A percentile compares a stretch with the other conserved stretches of the same genome.
Evolutionary conservation across 2,329 filamentous ascomycete species (phyloP).

Genomic region (Orbilia ellipsospora): DNA sequence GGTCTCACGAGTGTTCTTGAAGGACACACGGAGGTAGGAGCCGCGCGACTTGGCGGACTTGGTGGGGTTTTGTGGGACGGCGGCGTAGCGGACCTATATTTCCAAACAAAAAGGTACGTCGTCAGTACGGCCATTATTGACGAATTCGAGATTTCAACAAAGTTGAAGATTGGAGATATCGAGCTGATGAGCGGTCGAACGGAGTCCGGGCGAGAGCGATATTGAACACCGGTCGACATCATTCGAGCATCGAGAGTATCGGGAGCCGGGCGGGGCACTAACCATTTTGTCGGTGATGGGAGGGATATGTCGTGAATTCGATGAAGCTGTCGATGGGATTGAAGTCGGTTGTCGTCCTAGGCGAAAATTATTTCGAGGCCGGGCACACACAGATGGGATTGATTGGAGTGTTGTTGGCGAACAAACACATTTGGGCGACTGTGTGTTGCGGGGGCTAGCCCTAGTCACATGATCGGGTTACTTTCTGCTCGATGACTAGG

Average conservation of each 20-base stretch:
- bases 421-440: slow-evolving; percentile 7
- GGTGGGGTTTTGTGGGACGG: slow-evolving; percentile 82
- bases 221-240: slow-evolving; percentile 34
- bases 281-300: slow-evolving; percentile 55
- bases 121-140: slow-evolving; percentile 36
- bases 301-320: slow-evolving; percentile 33
- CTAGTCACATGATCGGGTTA: slow-evolving; percentile 6
- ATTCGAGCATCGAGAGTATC: slow-evolving; percentile 32
- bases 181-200: slow-evolving; percentile 29
- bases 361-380: slow-evolving; percentile 24
- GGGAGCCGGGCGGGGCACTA: slow-evolving; percentile 38
- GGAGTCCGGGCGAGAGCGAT: slow-evolving; percentile 10
- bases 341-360: slow-evolving; percentile 24
- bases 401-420: slow-evolving; percentile 17
- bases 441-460: slow-evolving; percentile 53
- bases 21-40: slow-evolving; percentile 98
- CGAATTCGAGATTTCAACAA: slow-evolving; percentile 7
- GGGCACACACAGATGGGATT: slow-evolving; percentile 27
- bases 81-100: slow-evolving; percentile 90
- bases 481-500: not conserved
- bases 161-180: slow-evolving; percentile 18
- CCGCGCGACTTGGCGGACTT: slow-evolving; percentile 98
- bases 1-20: slow-evolving; percentile 99
- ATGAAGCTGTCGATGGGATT: slow-evolving; percentile 47
- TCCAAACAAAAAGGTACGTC: slow-evolving; percentile 10